A percentile compares a stretch with the other conserved stretches of the same genome.
Conservation (phyloP, 345 rosid genomes). For the Gossypium turneri region DNA sequence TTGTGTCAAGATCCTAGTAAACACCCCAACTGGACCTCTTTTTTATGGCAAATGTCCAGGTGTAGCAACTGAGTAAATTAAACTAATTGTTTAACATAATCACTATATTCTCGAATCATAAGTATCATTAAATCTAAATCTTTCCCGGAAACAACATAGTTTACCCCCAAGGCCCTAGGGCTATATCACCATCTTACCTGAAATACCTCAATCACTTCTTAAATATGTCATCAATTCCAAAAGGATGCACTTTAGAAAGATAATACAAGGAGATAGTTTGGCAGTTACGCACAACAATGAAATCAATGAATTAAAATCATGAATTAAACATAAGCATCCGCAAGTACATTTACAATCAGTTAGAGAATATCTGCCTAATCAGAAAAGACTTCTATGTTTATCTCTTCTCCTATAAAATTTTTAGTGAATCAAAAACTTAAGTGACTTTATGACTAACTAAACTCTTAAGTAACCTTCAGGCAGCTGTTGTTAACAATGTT, state of each 20-base stretch:
- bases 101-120: background rate
- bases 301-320: background rate
- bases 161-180: background rate
- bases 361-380: background rate
- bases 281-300: background rate
- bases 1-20: background rate
- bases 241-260: background rate
- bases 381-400: background rate
- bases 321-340: background rate
- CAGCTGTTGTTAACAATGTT: background rate
- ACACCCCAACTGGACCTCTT: background rate
- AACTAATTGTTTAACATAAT: background rate
- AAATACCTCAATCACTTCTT: background rate
- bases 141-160: background rate
- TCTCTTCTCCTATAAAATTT: background rate
- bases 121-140: background rate
- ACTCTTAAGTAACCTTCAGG: background rate
- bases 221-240: background rate
- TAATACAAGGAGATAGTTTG: background rate
- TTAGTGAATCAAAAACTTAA: background rate
- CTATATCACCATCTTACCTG: background rate
- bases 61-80: constrained; percentile 3
- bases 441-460: background rate
- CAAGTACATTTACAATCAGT: background rate
- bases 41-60: background rate